Percentiles rank a stretch among this genome's conserved stretches.
These are phyloP conservation scores for Pyrenophora tritici-repentis DNA, from an alignment of 2,329 filamentous ascomycete species.

Conservation along the genomic window DNA sequence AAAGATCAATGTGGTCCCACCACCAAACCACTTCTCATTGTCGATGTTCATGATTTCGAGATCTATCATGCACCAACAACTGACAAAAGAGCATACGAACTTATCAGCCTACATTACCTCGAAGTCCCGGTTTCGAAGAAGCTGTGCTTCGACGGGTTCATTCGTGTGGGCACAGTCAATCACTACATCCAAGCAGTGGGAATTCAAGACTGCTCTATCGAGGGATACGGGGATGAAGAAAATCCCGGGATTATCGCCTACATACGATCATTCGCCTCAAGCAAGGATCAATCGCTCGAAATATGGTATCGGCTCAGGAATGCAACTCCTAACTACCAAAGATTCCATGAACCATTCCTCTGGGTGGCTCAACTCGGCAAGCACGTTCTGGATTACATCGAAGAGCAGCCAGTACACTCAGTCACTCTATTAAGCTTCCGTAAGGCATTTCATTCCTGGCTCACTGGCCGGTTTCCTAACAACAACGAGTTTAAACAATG, in stretches of 20 bases:
- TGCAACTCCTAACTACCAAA: constrained; percentile 64
- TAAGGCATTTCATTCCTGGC: constrained; percentile 62
- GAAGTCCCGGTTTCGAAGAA: constrained; percentile 14
- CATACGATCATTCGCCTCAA: constrained; percentile 59
- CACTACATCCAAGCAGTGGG: constrained; percentile 62
- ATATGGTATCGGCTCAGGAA: constrained; percentile 68
- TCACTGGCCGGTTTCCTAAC: constrained; percentile 52
- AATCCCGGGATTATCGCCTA: constrained; percentile 63
- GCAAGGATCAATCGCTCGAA: constrained; percentile 31
- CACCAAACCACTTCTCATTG: constrained; percentile 13
- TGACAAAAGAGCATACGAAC: constrained; percentile 1
- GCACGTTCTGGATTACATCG: constrained; percentile 71
- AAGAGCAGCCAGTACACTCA: constrained; percentile 21
- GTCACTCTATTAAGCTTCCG: constrained; percentile 64
- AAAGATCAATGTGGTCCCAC: neutral
- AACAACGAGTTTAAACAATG: constrained; percentile 58
- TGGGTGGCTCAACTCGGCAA: constrained; percentile 76
- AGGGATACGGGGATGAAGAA: constrained; percentile 63
- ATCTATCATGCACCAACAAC: constrained; percentile 19
- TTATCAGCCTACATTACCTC: constrained; percentile 22
- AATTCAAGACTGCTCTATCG: constrained; percentile 66
- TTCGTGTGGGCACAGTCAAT: constrained; percentile 52
- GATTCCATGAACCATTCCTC: constrained; percentile 66
- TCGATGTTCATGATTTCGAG: constrained; percentile 33
- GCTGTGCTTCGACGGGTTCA: constrained; percentile 34